phyloP scores from a whole-genome alignment of 2,329 filamentous ascomycete genomes.

The Botrytis medusae region DNA sequence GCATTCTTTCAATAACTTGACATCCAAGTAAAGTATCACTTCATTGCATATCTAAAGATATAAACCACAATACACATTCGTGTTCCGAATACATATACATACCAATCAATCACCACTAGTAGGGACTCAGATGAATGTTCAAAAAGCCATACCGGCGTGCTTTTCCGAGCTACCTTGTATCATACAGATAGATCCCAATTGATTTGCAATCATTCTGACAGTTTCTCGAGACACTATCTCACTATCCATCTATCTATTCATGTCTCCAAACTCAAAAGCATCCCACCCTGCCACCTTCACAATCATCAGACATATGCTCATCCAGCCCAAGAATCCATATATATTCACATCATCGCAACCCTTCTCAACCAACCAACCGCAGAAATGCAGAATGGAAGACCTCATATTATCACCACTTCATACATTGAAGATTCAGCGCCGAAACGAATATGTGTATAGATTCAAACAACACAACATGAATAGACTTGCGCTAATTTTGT shows the following conservation, averaged over 20 bases:
- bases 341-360: neutral
- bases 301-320: neutral
- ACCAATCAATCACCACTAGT: neutral
- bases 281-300: neutral
- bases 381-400: neutral
- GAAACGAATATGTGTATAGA: neutral
- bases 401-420: neutral
- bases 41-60: rapidly evolving
- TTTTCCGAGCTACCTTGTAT: neutral
- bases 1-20: no score
- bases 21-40: neutral
- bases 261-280: neutral
- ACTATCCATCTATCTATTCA: neutral
- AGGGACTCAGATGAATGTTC: neutral
- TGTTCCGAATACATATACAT: neutral
- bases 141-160: neutral
- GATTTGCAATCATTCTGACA: neutral
- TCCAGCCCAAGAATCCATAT: neutral
- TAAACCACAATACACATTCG: neutral
- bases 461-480: neutral
- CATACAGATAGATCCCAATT: neutral
- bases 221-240: neutral
- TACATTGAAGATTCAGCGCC: neutral
- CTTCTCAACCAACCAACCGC: neutral
- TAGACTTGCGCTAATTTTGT: neutral